Evolutionary conservation across 2,329 filamentous ascomycete species (phyloP).

Genomic region (Lithohypha guttulata): DNA sequence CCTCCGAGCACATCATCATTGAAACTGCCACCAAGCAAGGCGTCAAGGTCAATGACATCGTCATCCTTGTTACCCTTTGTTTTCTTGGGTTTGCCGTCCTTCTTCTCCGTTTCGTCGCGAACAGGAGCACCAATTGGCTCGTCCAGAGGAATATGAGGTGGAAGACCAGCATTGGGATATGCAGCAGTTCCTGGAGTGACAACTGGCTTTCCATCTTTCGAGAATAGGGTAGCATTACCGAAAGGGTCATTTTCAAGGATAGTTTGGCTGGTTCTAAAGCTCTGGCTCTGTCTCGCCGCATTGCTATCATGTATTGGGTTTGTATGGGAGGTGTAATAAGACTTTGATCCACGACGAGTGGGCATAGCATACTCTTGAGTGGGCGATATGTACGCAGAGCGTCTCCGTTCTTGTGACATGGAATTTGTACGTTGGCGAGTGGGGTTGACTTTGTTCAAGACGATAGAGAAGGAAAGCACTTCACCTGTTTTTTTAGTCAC

Average conservation of each 20-base stretch:
- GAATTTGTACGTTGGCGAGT: slow-evolving; percentile 1
- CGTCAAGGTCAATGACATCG: slow-evolving; percentile 7
- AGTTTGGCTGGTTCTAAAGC: slow-evolving; percentile 14
- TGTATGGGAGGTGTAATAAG: slow-evolving; percentile 5
- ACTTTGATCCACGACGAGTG: slow-evolving; percentile 9
- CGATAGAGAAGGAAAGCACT: slow-evolving; percentile 7
- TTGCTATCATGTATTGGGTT: slow-evolving; percentile 8
- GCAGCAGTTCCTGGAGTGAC: slow-evolving; percentile 15
- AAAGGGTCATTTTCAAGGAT: slow-evolving; percentile 16
- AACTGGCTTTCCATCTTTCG: slow-evolving; percentile 15
- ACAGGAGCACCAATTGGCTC: slow-evolving; percentile 18
- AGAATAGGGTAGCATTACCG: slow-evolving; percentile 14
- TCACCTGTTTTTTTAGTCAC: slow-evolving; percentile 6
- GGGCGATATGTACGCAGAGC: slow-evolving; percentile 2
- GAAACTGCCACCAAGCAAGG: not conserved
- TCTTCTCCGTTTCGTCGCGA: slow-evolving; percentile 11
- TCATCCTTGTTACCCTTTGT: slow-evolving; percentile 10
- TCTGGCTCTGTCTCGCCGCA: slow-evolving; percentile 11
- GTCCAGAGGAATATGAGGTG: slow-evolving; percentile 18
- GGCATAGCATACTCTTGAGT: slow-evolving; percentile 2
- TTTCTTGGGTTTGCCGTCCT: slow-evolving; percentile 13
- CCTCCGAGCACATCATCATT: not conserved
- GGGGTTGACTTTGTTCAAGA: not conserved
- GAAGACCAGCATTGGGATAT: slow-evolving; percentile 16
- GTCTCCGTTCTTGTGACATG: slow-evolving; percentile 5